Conservation (phyloP, 257 asterid genomes). For the Knoxia roxburghii region DNA sequence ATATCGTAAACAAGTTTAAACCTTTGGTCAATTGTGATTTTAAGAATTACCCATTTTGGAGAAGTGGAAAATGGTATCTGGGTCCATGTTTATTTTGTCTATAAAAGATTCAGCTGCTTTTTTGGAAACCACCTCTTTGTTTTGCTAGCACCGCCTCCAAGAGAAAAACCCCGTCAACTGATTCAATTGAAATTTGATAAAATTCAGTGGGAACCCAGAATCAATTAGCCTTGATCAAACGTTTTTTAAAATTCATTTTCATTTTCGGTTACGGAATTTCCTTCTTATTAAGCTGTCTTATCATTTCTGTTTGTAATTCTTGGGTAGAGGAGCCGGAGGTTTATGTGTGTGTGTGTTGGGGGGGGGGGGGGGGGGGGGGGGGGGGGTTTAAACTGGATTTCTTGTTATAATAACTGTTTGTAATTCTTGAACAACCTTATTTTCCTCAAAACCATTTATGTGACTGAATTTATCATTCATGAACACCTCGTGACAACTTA, state of each 20-base stretch:
- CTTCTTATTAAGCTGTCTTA: background rate
- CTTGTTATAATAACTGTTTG: background rate
- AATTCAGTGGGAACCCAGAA: background rate
- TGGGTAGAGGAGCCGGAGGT: background rate
- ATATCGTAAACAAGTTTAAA: background rate
- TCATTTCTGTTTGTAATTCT: background rate
- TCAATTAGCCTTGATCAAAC: background rate
- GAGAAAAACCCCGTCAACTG: background rate
- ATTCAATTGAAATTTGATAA: background rate
- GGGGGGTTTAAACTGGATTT: no score
- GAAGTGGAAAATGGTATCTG: conserved; percentile 13
- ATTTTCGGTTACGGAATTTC: background rate
- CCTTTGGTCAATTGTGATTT: conserved; percentile 9
- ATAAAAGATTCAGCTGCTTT: background rate
- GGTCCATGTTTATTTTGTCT: conserved; percentile 18
- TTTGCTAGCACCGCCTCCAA: conserved; percentile 9
- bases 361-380: no score
- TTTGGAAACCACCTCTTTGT: background rate
- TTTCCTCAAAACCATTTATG: background rate
- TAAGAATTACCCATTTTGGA: conserved; percentile 20
- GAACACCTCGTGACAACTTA: background rate
- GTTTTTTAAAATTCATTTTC: background rate
- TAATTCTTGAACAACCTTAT: background rate
- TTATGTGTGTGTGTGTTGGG: no score
- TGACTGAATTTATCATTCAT: background rate